Percentiles rank a stretch among this genome's conserved stretches.
These are phyloP conservation scores for Cajanus cajan DNA, from an alignment of 306 rosid species.

Conservation along the genomic window DNA sequence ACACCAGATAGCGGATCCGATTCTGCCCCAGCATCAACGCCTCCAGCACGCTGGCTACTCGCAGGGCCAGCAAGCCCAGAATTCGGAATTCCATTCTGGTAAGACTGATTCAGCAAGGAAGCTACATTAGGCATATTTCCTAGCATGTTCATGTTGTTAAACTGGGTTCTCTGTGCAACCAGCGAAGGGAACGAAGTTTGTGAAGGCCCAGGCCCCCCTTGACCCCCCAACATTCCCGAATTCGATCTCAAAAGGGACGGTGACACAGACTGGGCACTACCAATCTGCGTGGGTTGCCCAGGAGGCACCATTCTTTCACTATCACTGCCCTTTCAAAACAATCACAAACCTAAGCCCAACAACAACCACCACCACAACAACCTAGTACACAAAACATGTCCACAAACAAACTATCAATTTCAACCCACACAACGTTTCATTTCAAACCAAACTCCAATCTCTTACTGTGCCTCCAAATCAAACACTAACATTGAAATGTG, in stretches of 20 bases:
- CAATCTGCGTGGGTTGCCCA: slow-evolving; percentile 84
- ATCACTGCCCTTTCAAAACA: slow-evolving; percentile 32
- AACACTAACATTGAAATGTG: slow-evolving; percentile 33
- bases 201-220: slow-evolving; percentile 68
- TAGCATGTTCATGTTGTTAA: slow-evolving; percentile 71
- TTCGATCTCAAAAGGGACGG: slow-evolving; percentile 80
- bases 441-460: slow-evolving; percentile 38
- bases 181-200: slow-evolving; percentile 74
- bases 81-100: slow-evolving; percentile 74
- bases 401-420: slow-evolving; percentile 1
- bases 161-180: slow-evolving; percentile 67
- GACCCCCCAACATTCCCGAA: slow-evolving; percentile 84
- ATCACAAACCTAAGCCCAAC: slow-evolving; percentile 33
- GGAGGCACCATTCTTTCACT: slow-evolving; percentile 74
- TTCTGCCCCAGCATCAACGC: slow-evolving; percentile 67
- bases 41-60: slow-evolving; percentile 57
- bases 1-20: slow-evolving; percentile 67
- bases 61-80: slow-evolving; percentile 71
- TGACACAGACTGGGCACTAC: slow-evolving; percentile 81
- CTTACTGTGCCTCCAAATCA: slow-evolving; percentile 50
- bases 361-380: slow-evolving; percentile 43
- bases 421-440: not conserved
- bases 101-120: slow-evolving; percentile 74
- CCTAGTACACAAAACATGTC: slow-evolving; percentile 31
- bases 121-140: slow-evolving; percentile 75